Base-by-base conservation (phyloP, 1,139 yeast species). In the Nakaseomyces kungkrabaensis region DNA sequence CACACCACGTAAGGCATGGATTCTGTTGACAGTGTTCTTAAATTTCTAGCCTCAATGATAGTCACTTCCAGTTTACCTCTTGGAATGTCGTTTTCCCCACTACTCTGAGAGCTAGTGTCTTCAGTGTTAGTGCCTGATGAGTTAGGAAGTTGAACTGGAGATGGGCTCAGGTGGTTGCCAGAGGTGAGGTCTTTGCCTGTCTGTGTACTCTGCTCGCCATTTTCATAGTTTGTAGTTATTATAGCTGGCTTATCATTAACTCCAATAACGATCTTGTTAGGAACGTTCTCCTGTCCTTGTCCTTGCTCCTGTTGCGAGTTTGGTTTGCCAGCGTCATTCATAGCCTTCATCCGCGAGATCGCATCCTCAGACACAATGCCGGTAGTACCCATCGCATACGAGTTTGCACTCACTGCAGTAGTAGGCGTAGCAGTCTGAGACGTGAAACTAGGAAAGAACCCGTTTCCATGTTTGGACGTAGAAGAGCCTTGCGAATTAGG, bases 1-100 rank as follows among this genome's bases (percentile, higher is more conserved):
- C 96, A 87, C 34, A 90, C 96, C 26, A 87, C 96, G 66, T 90
- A 90, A 3, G 96, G 96, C 59, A 80, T 83, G 7, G 88, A 76
- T 56, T 67, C 67, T 10, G 76, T 71, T 3, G 78, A 69, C 49
- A 73, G 72, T 31, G 82, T 78, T 44, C 75, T 71, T 54, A 89
- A 72, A 57, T 80, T 82, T 52, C 75, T 77, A 3, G 96, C 97
- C 65, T 87, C 92, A 40, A 85, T 72, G 57, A 92, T 88, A 46
- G 79, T 79, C 46, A 92, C 89, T 60, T 81, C 80, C 49, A 92
- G 75, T 65, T 85, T 86, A 45, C 97, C 97, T 66, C 85, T 78
- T 47, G 89, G 88, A 42, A 79, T 75, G 42, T 66, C 62, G 33
- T 74, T 65, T 50, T 67, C 66, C 45, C 52, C 43, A 36, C 46